Evolutionary conservation across 1,284 basidiomycete species (phyloP).

Genomic region (Schizophyllum commune): DNA sequence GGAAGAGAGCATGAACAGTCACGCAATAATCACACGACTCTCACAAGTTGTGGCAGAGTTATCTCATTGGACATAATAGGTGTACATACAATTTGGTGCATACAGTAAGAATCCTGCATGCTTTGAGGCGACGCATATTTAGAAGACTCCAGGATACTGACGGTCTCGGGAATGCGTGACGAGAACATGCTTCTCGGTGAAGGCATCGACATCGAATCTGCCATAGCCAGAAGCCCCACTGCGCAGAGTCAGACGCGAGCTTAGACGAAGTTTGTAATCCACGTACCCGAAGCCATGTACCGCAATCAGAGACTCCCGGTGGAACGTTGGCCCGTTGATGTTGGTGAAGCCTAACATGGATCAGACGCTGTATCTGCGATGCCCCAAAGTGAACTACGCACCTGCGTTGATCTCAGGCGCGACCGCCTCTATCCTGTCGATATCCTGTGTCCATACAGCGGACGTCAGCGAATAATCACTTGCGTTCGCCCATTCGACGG

Average conservation of each 20-base stretch:
- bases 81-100: too few relatives aligned
- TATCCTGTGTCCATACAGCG: conserved; percentile 46
- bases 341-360: conserved; percentile 29
- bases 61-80: too few relatives aligned
- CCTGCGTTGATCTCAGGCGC: conserved; percentile 42
- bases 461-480: conserved; percentile 48
- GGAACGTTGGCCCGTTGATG: conserved; percentile 33
- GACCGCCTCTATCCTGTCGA: conserved; percentile 38
- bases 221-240: conserved; percentile 48
- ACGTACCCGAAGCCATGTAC: conserved; percentile 29
- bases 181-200: conserved; percentile 37
- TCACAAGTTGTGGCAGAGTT: too few relatives aligned
- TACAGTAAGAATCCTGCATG: neutral
- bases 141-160: conserved; percentile 15
- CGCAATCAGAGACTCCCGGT: conserved; percentile 23
- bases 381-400: conserved; percentile 14
- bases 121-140: neutral
- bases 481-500: conserved; percentile 45
- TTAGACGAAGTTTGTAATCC: neutral
- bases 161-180: conserved; percentile 31
- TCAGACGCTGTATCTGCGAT: neutral
- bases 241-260: neutral
- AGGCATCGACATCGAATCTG: conserved; percentile 42
- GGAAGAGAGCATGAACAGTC: too few relatives aligned
- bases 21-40: too few relatives aligned